Evolutionary conservation across 2,329 filamentous ascomycete genomes (phyloP), one percentile per base, ranked within the genome.

Genomic region (Bipolaris oryzae): DNA sequence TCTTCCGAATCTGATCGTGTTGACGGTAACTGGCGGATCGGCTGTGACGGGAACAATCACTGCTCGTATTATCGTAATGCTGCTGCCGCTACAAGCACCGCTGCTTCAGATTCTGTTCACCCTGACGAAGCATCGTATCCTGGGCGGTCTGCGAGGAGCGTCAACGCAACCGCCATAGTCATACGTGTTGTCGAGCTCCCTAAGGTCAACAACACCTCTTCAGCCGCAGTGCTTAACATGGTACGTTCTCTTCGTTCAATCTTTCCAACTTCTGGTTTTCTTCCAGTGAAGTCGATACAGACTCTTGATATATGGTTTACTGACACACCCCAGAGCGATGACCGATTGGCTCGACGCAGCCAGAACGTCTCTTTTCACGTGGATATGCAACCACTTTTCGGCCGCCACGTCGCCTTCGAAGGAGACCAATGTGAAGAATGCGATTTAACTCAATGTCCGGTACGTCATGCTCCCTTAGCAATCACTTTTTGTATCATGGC

Each of bases 11-110:
- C 47, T 6, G 42, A 39, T 25, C 20, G 23, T 6, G 37, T 16
- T 1, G 54, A 58, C 16, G 31, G 45, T 3, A 34, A 51, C 28
- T 60, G 57, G 57, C 44, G 56, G 28, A 58, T 61, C 10, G 55
- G 58, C 18, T 61, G 58, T 39, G 48, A 52, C 47, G 31, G 34
- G 13, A 33, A 49, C 23, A 50, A 50, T 20, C 23, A 61, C 43
- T 61, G 58, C 38, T 48, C 25, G 34, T 58, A 58, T 25, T 55
- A 55, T 34, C 51, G 21, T 10, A 11, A 35, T 28, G 3, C 37
- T 13, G 25, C 34, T 28, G n/a, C 42, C 23, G 34, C 31, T 41
- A 41, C 38, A 20, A 20, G 18, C 18, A 41, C 23, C 11, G 16
- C 38, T 21, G 38, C 38, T 23, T 11, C 20, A 11, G 11, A 11